phyloP scores from a whole-genome alignment of 805 yeast species.

The Kluyveromyces siamensis region DNA sequence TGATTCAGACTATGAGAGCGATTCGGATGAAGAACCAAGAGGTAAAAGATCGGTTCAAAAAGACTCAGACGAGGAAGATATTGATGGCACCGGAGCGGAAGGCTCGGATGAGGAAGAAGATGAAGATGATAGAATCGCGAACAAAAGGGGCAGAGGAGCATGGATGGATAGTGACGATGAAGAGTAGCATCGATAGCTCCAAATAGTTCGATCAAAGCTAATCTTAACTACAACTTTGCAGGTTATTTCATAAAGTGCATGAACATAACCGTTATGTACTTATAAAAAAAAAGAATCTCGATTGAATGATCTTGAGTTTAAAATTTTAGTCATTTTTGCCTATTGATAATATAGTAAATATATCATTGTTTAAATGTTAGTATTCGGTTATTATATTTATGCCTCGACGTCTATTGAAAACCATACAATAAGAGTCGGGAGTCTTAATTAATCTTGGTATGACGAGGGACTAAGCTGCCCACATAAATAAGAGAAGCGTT shows the following conservation, averaged over 20 bases:
- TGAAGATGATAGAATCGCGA: conserved; percentile 5
- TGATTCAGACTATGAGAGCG: conserved; percentile 29
- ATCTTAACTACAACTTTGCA: background rate
- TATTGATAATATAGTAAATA: background rate
- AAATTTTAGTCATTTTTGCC: background rate
- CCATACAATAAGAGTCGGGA: background rate
- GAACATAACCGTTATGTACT: background rate
- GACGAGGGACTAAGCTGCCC: background rate
- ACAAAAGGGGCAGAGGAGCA: conserved; percentile 14
- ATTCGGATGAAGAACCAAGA: conserved; percentile 26
- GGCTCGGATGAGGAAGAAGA: conserved; percentile 12
- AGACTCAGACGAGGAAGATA: conserved; percentile 17
- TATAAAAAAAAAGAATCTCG: background rate
- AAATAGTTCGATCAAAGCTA: too few species aligned
- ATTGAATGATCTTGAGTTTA: background rate
- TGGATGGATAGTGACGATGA: conserved; percentile 20
- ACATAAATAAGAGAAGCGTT: background rate
- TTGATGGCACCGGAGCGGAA: conserved; percentile 10
- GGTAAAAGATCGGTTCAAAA: conserved; percentile 7
- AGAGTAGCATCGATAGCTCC: background rate
- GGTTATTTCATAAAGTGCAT: background rate
- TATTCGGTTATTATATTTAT: background rate
- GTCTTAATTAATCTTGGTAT: background rate
- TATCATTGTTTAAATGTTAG: background rate
- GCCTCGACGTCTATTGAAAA: background rate